phyloP scores from a whole-genome alignment of 352 stramenopile species.

The Phytophthora lateralis region DNA sequence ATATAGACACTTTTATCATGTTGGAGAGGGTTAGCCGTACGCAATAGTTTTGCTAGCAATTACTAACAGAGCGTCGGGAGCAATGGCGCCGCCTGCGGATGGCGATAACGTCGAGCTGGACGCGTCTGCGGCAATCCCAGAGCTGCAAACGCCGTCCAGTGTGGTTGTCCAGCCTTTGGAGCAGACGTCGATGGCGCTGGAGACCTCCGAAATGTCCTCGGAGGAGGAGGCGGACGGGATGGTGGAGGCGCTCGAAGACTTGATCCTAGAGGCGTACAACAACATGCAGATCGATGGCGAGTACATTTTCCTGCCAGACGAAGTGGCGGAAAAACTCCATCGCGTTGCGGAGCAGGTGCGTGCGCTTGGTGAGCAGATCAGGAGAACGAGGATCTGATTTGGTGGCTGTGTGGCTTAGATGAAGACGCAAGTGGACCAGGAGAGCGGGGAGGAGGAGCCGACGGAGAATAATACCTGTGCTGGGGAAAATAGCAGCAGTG shows the following conservation, averaged over 20 bases:
- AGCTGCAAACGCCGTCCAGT: background rate
- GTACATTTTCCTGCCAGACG: slow-evolving; percentile 73
- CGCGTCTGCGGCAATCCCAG: background rate
- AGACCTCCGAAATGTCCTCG: slow-evolving; percentile 8
- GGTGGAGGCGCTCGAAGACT: slow-evolving; percentile 62
- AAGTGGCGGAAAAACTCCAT: slow-evolving; percentile 73
- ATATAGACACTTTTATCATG: slow-evolving; percentile 30
- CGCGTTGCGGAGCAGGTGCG: slow-evolving; percentile 58
- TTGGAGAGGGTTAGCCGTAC: slow-evolving; percentile 10
- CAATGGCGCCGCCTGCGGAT: slow-evolving; percentile 21
- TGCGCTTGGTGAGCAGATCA: slow-evolving; percentile 1
- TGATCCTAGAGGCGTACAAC: slow-evolving; percentile 84
- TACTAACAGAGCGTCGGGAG: slow-evolving; percentile 11
- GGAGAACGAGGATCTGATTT: slow-evolving; percentile 5
- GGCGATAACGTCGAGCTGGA: slow-evolving; percentile 4
- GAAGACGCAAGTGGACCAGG: slow-evolving; percentile 15
- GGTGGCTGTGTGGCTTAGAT: slow-evolving; percentile 28
- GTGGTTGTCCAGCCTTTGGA: background rate
- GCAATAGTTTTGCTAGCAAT: slow-evolving; percentile 21
- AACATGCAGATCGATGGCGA: slow-evolving; percentile 86
- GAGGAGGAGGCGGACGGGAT: slow-evolving; percentile 30
- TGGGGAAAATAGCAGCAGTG: slow-evolving; percentile 28
- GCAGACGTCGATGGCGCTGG: slow-evolving; percentile 1
- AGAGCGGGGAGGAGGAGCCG: slow-evolving; percentile 27
- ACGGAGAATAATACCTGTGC: slow-evolving; percentile 24